A percentile compares a stretch with the other conserved stretches of the same genome.
These are phyloP conservation scores for Candida verbasci DNA, from an alignment of 805 yeast genomes.

Conservation along the genomic window DNA sequence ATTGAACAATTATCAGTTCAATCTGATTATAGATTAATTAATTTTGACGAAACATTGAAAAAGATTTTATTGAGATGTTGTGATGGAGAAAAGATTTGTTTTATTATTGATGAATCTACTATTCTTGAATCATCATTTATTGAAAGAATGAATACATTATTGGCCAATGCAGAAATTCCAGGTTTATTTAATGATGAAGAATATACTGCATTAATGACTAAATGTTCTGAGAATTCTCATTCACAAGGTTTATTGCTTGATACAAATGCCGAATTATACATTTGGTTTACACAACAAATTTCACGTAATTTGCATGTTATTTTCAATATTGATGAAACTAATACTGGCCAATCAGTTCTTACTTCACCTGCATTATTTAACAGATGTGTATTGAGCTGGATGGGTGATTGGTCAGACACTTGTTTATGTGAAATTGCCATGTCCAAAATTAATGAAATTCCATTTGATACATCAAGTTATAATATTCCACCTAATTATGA, in stretches of 20 bases:
- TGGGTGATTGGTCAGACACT: slow-evolving; percentile 72
- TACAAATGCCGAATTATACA: slow-evolving; percentile 61
- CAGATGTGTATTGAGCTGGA: slow-evolving; percentile 83
- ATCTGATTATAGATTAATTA: slow-evolving; percentile 47
- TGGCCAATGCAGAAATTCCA: slow-evolving; percentile 91
- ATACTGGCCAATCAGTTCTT: slow-evolving; percentile 30
- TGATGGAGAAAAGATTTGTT: slow-evolving; percentile 59
- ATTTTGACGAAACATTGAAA: slow-evolving; percentile 67
- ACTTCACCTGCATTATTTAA: slow-evolving; percentile 88
- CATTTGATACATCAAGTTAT: slow-evolving; percentile 49
- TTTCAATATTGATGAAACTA: slow-evolving; percentile 59
- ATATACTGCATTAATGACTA: slow-evolving; percentile 42
- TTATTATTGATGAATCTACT: slow-evolving; percentile 77
- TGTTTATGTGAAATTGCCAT: slow-evolving; percentile 50
- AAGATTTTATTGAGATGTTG: slow-evolving; percentile 43
- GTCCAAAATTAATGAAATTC: slow-evolving; percentile 38
- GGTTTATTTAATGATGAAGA: slow-evolving; percentile 83
- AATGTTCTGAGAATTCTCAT: slow-evolving; percentile 55
- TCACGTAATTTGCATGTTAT: slow-evolving; percentile 76
- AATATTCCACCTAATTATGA: slow-evolving; percentile 23
- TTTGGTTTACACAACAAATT: slow-evolving; percentile 70
- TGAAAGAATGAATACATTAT: slow-evolving; percentile 88
- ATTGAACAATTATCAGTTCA: slow-evolving; percentile 56
- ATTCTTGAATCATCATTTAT: slow-evolving; percentile 72
- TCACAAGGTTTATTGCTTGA: slow-evolving; percentile 61